phyloP scores from a whole-genome alignment of 164 flowering plant genomes.

The Tetracentron sinense region DNA sequence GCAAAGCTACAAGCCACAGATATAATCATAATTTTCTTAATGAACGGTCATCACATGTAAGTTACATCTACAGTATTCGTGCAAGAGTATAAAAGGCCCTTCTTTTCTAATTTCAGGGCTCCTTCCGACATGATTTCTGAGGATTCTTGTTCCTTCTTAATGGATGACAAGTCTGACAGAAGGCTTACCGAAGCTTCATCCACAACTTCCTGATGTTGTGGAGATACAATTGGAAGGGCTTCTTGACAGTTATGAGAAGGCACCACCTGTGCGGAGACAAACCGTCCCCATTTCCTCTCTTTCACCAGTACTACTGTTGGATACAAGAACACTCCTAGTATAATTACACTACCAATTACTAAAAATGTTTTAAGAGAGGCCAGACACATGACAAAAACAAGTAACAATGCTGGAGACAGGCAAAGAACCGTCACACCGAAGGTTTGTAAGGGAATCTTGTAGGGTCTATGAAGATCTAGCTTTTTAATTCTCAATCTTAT shows the following conservation, averaged over 20 bases:
- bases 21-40: not conserved
- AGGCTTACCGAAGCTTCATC: slow-evolving; percentile 56
- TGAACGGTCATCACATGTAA: not conserved
- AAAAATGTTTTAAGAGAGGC: slow-evolving; percentile 58
- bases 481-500: slow-evolving; percentile 63
- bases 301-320: slow-evolving; percentile 38
- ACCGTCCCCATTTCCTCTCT: slow-evolving; percentile 42
- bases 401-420: slow-evolving; percentile 67
- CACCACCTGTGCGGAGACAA: slow-evolving; percentile 16
- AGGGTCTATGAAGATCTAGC: slow-evolving; percentile 83
- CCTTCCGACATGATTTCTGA: slow-evolving; percentile 23
- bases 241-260: slow-evolving; percentile 22
- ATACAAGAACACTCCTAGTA: slow-evolving; percentile 53
- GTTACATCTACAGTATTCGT: not conserved
- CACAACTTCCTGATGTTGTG: slow-evolving; percentile 23
- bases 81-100: slow-evolving; percentile 2
- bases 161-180: slow-evolving; percentile 29
- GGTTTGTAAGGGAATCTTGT: slow-evolving; percentile 66
- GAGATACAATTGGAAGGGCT: slow-evolving; percentile 18
- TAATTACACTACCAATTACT: slow-evolving; percentile 53
- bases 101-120: slow-evolving; percentile 23
- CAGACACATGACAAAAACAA: slow-evolving; percentile 78
- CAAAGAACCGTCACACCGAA: slow-evolving; percentile 66
- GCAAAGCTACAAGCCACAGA: not conserved
- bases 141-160: slow-evolving; percentile 15